Percentiles rank a stretch among this genome's conserved stretches.
Evolutionary conservation across 495 filamentous ascomycete genomes (phyloP).

Genomic region (Penicillium tannophilum): DNA sequence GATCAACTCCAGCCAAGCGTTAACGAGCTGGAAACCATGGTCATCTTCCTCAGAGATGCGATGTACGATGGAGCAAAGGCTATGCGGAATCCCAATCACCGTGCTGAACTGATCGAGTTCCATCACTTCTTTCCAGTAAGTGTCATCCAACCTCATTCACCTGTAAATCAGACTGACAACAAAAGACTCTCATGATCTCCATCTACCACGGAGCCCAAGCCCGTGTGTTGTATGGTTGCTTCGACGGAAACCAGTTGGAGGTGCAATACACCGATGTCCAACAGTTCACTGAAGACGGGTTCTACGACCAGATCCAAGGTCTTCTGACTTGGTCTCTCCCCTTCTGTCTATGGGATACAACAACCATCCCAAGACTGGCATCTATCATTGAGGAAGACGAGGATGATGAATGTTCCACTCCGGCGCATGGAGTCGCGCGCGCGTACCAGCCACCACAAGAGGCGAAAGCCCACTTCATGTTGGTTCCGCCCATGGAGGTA

Average conservation of each 20-base stretch:
- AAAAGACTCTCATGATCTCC: conserved; percentile 5
- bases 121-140: neutral
- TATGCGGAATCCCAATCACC: neutral
- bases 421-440: neutral
- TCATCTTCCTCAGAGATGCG: neutral
- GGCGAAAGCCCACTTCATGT: neutral
- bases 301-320: neutral
- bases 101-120: neutral
- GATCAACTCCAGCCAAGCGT: neutral
- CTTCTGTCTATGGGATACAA: neutral
- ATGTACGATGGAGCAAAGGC: neutral
- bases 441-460: neutral
- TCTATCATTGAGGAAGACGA: neutral
- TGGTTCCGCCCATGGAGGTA: neutral
- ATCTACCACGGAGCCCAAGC: conserved; percentile 8
- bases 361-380: neutral
- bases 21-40: neutral
- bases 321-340: neutral
- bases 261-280: conserved; percentile 4
- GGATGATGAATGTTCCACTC: neutral
- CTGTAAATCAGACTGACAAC: too few species aligned
- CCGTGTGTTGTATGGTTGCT: conserved; percentile 5
- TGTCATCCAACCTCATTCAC: neutral
- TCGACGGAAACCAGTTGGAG: conserved; percentile 1
- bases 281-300: neutral